Conservation (phyloP, 441 rosid species). For the Populus hybrid region DNA sequence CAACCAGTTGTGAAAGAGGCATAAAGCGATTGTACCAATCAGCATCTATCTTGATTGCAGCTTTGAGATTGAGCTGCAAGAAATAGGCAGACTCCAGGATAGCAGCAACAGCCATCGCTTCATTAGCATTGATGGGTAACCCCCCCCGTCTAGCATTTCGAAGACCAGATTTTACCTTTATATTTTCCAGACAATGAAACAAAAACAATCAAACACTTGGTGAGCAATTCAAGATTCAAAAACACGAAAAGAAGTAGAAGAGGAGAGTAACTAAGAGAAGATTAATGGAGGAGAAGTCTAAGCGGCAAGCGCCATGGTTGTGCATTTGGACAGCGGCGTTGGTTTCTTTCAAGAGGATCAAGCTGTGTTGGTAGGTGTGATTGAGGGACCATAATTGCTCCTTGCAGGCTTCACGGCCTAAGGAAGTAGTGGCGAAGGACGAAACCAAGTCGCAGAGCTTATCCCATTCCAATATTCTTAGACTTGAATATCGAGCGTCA, state of each 20-base stretch:
- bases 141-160: constrained; percentile 44
- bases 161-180: constrained; percentile 62
- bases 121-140: constrained; percentile 48
- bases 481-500: constrained; percentile 29
- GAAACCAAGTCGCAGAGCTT: constrained; percentile 77
- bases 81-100: constrained; percentile 50
- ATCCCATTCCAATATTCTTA: constrained; percentile 84
- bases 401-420: constrained; percentile 72
- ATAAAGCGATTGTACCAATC: constrained; percentile 65
- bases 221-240: background rate
- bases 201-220: constrained; percentile 7
- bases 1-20: constrained; percentile 77
- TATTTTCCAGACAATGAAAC: constrained; percentile 11
- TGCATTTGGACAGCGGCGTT: constrained; percentile 79
- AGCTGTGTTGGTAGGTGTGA: constrained; percentile 59
- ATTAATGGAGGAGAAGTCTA: constrained; percentile 57
- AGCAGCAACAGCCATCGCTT: constrained; percentile 63
- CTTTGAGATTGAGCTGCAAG: constrained; percentile 69
- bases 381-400: constrained; percentile 60
- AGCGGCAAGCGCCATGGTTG: constrained; percentile 57
- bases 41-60: constrained; percentile 62
- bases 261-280: constrained; percentile 43
- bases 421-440: constrained; percentile 69
- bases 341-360: constrained; percentile 74
- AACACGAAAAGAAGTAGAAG: background rate